Percentiles rank a stretch among this genome's conserved stretches.
Conservation (phyloP, 2,329 filamentous ascomycete species). For the Zarea fungicola region DNA sequence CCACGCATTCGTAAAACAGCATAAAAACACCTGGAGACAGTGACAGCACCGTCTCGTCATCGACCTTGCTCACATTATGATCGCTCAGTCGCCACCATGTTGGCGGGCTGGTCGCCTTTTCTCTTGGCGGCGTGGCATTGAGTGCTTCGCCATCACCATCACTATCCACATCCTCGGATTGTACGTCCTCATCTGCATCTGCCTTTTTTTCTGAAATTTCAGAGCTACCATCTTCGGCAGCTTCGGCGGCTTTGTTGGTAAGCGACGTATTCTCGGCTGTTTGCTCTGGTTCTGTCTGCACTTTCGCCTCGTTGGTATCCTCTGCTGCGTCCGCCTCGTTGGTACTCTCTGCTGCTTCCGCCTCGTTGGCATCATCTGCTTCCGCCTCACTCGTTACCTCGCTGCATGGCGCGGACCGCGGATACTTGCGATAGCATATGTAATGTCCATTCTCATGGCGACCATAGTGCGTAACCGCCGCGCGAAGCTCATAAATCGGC, state of each 20-base stretch:
- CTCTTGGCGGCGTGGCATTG: background rate
- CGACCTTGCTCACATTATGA: slow-evolving; percentile 70
- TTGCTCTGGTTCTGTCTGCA: too few species aligned
- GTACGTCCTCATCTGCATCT: background rate
- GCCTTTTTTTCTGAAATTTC: background rate
- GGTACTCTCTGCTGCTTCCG: background rate
- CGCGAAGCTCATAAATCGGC: slow-evolving; percentile 69
- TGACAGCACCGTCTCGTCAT: slow-evolving; percentile 65
- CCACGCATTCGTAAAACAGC: slow-evolving; percentile 86
- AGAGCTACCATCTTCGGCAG: background rate
- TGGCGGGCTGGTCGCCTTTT: slow-evolving; percentile 14
- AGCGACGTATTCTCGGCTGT: background rate
- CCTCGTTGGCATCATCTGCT: background rate
- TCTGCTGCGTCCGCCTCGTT: background rate
- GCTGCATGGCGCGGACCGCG: slow-evolving; percentile 23
- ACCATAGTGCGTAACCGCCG: slow-evolving; percentile 84
- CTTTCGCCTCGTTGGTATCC: background rate
- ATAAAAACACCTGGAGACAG: slow-evolving; percentile 82
- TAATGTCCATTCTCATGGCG: slow-evolving; percentile 95
- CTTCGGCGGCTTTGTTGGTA: background rate
- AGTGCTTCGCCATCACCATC: background rate
- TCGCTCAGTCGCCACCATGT: slow-evolving; percentile 80
- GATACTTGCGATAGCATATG: slow-evolving; percentile 77
- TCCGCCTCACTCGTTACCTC: background rate
- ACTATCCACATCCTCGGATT: background rate